Conservation (phyloP, 2,329 filamentous ascomycete genomes). For the Talaromyces atroroseus region DNA sequence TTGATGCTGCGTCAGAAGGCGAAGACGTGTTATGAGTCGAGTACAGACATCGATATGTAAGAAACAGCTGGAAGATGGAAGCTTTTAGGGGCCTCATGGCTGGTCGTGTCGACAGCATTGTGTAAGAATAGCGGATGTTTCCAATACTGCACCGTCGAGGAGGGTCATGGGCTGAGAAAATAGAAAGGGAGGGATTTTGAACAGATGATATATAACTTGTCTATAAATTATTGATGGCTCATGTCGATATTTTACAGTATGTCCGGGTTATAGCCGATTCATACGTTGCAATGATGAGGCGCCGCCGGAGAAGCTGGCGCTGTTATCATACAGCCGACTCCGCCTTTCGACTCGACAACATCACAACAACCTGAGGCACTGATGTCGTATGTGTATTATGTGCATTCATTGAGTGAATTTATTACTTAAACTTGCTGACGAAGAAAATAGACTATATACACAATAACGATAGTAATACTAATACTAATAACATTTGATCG, state of each 20-base stretch:
- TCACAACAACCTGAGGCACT: too few relatives aligned
- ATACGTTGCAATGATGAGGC: neutral
- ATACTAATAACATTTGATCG: neutral
- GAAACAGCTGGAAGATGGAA: neutral
- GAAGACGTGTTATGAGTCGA: neutral
- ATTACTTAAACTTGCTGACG: neutral
- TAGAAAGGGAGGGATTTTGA: neutral
- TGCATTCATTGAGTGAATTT: neutral
- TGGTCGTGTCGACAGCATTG: neutral
- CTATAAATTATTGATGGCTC: neutral
- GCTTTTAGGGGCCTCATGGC: neutral
- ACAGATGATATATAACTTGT: neutral
- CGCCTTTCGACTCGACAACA: neutral
- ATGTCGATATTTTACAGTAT: neutral
- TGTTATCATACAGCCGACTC: conserved; percentile 10
- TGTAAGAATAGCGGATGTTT: neutral
- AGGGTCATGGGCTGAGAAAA: neutral
- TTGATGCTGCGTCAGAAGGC: conserved; percentile 18
- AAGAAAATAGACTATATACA: neutral
- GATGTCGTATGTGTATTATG: neutral
- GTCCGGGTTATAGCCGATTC: neutral
- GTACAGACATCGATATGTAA: neutral
- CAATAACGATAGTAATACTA: neutral
- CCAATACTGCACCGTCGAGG: neutral
- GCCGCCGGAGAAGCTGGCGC: neutral